Evolutionary conservation across 148 eudicot species (phyloP), one percentile per base, ranked within the genome.

Genomic region (Silene conica): DNA sequence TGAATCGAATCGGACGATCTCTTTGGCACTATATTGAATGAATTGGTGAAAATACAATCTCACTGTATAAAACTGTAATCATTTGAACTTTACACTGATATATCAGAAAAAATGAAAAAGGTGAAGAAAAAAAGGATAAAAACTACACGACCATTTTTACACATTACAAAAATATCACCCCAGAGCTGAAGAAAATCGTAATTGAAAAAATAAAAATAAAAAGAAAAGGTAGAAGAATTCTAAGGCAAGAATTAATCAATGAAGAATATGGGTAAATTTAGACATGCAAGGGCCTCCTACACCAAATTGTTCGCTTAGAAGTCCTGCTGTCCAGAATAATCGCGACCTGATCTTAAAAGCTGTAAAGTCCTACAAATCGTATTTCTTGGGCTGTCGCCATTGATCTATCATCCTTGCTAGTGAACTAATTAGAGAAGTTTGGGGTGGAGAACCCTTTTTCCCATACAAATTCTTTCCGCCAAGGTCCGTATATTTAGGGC

Each of bases 301-400:
- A 70, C 61, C 46, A 23, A 41, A 68, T 68, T 45, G 38, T 72
- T 18, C 48, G 80, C 80, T 67, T 48, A 60, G 2, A 28, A 79
- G 72, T 81, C 75, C 71, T 71, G 72, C 20, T 67, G 50, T 76
- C 83, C 68, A 38, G 67, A 66, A 70, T 75, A 72, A 63, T 62
- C 46, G 79, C 73, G 48, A 67, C 43, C 45, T 67, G 72, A 71
- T 69, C 41, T 21, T 70, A 14, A 43, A 43, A 18, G 34, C 19
- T 64, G 46, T 60, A 50, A 45, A 70, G 59, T 72, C 55, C 87
- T 91, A 89, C 69, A 89, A 70, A 48, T 95, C 96, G 67, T 78
- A 92, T 69, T 95, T 95, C 82, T 89, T 95, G 16, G 98, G 98
- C 46, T 90, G 93, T 70, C 92, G 75, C 98, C 98, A 91, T 3